These are phyloP conservation scores for Eutrema heterophyllum DNA, from an alignment of 345 rosid genomes.

Conservation along the genomic window DNA sequence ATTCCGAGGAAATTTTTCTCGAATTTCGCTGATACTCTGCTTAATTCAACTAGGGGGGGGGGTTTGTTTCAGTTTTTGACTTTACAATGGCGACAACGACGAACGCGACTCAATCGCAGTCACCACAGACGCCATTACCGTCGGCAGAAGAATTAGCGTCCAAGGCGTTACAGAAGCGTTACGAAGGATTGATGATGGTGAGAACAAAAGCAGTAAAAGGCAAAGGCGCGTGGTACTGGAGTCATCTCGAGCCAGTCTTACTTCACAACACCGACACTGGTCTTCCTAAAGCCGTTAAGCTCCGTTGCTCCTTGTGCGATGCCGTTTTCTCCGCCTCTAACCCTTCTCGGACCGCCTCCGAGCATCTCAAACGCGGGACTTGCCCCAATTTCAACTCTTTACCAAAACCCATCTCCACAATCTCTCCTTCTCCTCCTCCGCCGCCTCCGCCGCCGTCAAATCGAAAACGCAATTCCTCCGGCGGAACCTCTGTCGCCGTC, in stretches of 20 bases:
- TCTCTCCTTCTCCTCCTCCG: conserved; percentile 31
- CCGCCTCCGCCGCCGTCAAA: background rate
- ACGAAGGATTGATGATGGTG: conserved; percentile 87
- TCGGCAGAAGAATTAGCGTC: conserved; percentile 68
- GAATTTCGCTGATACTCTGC: background rate
- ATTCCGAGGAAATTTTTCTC: background rate
- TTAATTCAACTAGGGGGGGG: background rate
- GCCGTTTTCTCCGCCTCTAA: conserved; percentile 98
- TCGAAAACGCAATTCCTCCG: conserved; percentile 66
- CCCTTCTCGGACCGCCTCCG: conserved; percentile 97
- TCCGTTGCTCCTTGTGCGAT: conserved; percentile 90
- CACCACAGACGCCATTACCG: conserved; percentile 38
- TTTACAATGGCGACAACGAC: conserved; percentile 34
- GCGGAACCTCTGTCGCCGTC: conserved; percentile 6
- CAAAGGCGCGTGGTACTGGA: conserved; percentile 99
- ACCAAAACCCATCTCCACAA: conserved; percentile 53
- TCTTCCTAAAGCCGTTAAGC: conserved; percentile 91
- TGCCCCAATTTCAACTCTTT: conserved; percentile 91
- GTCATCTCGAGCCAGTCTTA: conserved; percentile 83
- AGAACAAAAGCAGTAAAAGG: conserved; percentile 89
- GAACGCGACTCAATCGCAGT: conserved; percentile 19
- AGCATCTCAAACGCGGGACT: conserved; percentile 94
- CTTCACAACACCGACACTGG: conserved; percentile 84
- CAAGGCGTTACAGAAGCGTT: conserved; percentile 73
- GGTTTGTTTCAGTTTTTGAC: background rate